Evolutionary conservation across 2,329 filamentous ascomycete genomes (phyloP).

Genomic region (Nemania sp.): DNA sequence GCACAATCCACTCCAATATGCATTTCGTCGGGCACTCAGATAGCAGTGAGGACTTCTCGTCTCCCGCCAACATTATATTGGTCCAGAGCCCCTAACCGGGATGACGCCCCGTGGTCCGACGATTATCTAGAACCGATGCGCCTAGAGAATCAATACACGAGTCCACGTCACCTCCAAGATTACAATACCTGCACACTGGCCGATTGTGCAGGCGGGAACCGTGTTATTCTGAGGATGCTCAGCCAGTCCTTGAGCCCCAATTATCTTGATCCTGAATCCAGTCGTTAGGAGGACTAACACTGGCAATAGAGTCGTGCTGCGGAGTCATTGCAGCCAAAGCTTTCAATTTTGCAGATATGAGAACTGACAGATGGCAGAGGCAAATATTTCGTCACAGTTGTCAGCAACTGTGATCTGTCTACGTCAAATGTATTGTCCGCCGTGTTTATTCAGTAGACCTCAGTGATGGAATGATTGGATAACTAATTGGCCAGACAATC

Average conservation of each 20-base stretch:
- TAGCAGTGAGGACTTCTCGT: background rate
- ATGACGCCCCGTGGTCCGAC: too few relatives aligned
- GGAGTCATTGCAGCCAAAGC: background rate
- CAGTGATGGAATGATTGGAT: too few relatives aligned
- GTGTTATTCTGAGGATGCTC: slow-evolving; percentile 2
- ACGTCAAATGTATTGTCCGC: too few relatives aligned
- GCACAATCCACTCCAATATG: slow-evolving; percentile 4
- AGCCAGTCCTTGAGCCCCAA: background rate
- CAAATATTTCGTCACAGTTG: background rate
- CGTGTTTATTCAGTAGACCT: too few relatives aligned
- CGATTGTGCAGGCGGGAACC: too few relatives aligned
- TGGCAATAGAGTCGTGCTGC: background rate
- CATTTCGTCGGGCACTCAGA: background rate
- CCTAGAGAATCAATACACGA: too few relatives aligned
- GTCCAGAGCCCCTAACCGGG: too few relatives aligned
- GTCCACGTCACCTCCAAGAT: background rate
- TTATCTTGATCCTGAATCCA: too few relatives aligned
- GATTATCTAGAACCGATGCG: background rate
- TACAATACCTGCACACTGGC: too few relatives aligned
- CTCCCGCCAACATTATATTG: background rate
- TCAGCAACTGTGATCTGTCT: background rate
- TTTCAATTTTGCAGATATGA: background rate
- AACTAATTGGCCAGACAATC: too few relatives aligned
- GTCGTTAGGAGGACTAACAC: background rate
- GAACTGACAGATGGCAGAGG: background rate